Evolutionary conservation across 2,329 filamentous ascomycete species (phyloP), one percentile per base, ranked within the genome.

Genomic region (Paradendryphiella salina): DNA sequence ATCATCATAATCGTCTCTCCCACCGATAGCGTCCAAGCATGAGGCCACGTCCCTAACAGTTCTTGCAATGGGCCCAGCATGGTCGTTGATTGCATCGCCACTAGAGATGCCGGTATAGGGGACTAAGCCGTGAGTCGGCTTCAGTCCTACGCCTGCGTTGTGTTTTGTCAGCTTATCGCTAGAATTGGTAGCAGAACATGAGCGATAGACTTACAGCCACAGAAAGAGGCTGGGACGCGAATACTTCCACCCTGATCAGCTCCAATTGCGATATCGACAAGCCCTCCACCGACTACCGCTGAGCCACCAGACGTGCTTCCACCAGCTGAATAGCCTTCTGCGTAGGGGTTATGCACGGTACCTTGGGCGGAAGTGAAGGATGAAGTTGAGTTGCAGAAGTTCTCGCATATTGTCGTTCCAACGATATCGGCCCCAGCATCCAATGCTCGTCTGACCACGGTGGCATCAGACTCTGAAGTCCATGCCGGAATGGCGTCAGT

Each of bases 321-420:
- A n/a, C 79, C 78, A 31, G 74, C 72, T 2, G 73, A 76, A 52
- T 77, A 79, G 1, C 76, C 77, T 17, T 65, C 53, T 0, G 75
- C 77, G 48, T 74, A 75, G 0, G 78, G 79, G 45, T 80, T 67
- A 10, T 66, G 50, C 2, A 74, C 71, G 1, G 55, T 61, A 2
- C 73, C 73, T 39, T 72, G 70, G 2, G 76, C 76, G 29, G 74
- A 76, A 0, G 76, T 80, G 52, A 76, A 80, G 0, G 77, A 79
- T 0, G 75, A 73, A 1, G 78, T 77, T 0, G 76, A 77, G 51
- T 77, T 76, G 54, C 79, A 82, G 39, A 79, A 77, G 57, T 81
- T 81, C 53, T 84, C 82, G 50, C 81, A 84, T 0, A 75, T 75
- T 1, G 79, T 73, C 0, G 79, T 82, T 9, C 81, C 77, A 6